These are phyloP conservation scores for Podaxis mareebaensis DNA, from an alignment of 768 basidiomycete genomes.

Conservation along the genomic window DNA sequence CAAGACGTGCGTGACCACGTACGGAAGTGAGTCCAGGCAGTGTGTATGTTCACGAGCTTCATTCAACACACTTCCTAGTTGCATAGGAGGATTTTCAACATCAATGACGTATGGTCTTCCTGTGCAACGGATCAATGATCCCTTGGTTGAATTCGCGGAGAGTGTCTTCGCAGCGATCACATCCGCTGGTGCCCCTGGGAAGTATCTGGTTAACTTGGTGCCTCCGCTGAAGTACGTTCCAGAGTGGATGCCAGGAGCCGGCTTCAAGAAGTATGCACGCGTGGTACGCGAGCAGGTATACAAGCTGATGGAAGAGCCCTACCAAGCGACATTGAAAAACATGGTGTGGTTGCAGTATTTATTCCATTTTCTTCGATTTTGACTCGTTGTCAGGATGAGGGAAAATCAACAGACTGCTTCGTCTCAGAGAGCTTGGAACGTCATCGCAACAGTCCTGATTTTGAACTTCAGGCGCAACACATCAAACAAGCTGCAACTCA, in stretches of 20 bases:
- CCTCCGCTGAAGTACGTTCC: slow-evolving; percentile 5
- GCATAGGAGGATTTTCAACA: neutral
- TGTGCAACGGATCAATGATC: neutral
- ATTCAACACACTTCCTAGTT: neutral
- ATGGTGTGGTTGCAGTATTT: neutral
- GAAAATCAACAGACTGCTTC: neutral
- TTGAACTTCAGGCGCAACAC: neutral
- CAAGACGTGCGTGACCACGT: slow-evolving; percentile 11
- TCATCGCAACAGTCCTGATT: neutral
- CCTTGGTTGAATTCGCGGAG: neutral
- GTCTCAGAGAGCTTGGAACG: neutral
- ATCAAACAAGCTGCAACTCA: neutral
- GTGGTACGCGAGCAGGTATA: neutral
- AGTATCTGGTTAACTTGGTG: neutral
- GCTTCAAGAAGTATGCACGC: neutral
- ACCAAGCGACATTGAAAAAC: neutral
- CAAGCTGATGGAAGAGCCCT: neutral
- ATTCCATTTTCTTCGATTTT: neutral
- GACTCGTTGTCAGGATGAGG: neutral
- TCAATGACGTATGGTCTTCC: slow-evolving; percentile 6
- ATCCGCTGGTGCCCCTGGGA: neutral
- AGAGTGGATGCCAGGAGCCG: slow-evolving; percentile 7
- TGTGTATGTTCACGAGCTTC: slow-evolving; percentile 8
- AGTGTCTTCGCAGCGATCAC: neutral
- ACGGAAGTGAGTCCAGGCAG: slow-evolving; percentile 7